A percentile compares a stretch with the other conserved stretches of the same genome.
Conservation (phyloP, 768 basidiomycete species). For the Termitomyces sp. region DNA sequence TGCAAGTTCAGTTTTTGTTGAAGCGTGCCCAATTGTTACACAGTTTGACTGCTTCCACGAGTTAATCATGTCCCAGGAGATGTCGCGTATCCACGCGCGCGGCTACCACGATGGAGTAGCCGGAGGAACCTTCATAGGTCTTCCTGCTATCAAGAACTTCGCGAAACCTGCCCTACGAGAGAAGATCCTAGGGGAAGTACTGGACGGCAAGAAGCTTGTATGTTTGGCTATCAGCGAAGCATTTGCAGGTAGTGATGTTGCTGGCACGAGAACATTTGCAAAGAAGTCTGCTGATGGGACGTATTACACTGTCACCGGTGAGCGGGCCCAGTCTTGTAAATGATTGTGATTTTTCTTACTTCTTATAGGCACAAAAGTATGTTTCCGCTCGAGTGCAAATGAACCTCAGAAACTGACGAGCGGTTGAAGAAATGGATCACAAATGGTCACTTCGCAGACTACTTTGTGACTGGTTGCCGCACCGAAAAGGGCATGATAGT, state of each 20-base stretch:
- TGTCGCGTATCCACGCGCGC: constrained; percentile 51
- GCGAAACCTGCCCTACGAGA: constrained; percentile 43
- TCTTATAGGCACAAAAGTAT: constrained; percentile 17
- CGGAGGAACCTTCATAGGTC: constrained; percentile 65
- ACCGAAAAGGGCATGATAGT: constrained; percentile 40
- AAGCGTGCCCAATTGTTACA: constrained; percentile 19
- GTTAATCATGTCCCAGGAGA: constrained; percentile 66
- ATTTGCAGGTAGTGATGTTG: constrained; percentile 70
- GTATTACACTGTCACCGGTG: constrained; percentile 67
- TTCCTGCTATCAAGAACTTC: constrained; percentile 56
- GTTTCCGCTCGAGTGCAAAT: neutral
- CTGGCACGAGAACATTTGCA: constrained; percentile 60
- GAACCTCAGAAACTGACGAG: neutral
- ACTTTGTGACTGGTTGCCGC: constrained; percentile 59
- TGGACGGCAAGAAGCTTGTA: constrained; percentile 68
- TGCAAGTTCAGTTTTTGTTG: neutral
- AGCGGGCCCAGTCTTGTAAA: constrained; percentile 29
- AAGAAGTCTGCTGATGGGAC: constrained; percentile 65
- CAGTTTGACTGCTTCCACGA: constrained; percentile 63
- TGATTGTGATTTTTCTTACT: constrained; percentile 7
- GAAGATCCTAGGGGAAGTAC: constrained; percentile 46
- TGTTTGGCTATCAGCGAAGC: constrained; percentile 77
- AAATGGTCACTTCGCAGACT: constrained; percentile 38
- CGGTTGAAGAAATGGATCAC: constrained; percentile 32
- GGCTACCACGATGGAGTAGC: constrained; percentile 72